These are phyloP conservation scores for Trichoderma koningiopsis DNA, from an alignment of 2,329 filamentous ascomycete species.

Conservation along the genomic window DNA sequence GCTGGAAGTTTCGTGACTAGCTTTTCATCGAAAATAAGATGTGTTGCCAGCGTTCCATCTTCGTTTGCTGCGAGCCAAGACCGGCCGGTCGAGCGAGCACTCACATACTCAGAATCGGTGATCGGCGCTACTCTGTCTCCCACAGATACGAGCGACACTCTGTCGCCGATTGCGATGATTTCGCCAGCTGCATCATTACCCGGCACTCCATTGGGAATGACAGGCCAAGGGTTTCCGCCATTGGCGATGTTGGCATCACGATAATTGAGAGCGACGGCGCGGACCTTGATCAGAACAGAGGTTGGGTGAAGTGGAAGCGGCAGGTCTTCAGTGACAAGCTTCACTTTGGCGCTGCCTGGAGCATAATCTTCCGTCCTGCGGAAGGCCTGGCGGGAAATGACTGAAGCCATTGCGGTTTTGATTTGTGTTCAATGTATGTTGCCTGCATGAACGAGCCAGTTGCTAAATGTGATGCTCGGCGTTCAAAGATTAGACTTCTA, in stretches of 20 bases:
- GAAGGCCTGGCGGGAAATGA: too few species aligned
- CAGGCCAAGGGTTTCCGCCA: conserved; percentile 4
- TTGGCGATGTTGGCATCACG: conserved; percentile 18
- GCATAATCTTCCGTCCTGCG: too few species aligned
- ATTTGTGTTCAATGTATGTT: too few species aligned
- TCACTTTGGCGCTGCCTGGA: too few species aligned
- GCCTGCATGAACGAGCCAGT: too few species aligned
- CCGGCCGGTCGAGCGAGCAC: background rate
- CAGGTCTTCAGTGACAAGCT: too few species aligned
- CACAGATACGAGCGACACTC: background rate
- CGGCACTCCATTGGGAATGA: background rate
- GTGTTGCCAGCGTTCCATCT: conserved; percentile 19
- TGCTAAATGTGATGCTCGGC: too few species aligned
- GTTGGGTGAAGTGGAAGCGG: conserved; percentile 10
- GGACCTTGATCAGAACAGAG: conserved; percentile 18
- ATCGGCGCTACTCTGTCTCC: background rate
- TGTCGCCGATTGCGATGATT: conserved; percentile 3
- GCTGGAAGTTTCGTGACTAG: conserved; percentile 14
- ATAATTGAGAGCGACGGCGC: conserved; percentile 20
- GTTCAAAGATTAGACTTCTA: too few species aligned
- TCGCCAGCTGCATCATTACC: conserved; percentile 20
- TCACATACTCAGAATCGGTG: too few species aligned
- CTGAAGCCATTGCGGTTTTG: too few species aligned
- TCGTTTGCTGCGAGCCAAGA: background rate
- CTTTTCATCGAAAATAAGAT: conserved; percentile 10